These are phyloP conservation scores for Byssothecium circinans DNA, from an alignment of 2,329 filamentous ascomycete species.

Conservation along the genomic window DNA sequence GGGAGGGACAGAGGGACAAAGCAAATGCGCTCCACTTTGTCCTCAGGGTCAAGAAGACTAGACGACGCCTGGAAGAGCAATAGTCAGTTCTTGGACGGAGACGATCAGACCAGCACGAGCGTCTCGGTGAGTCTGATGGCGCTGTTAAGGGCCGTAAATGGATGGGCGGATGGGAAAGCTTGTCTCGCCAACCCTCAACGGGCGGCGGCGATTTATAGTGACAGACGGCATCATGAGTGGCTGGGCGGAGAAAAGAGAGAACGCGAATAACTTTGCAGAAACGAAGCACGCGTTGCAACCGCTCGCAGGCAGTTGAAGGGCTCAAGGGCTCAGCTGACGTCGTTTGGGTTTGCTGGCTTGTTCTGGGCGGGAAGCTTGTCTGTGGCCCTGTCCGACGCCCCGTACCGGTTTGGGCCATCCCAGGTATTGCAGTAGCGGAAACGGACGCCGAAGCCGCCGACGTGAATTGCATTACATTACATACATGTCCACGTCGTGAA, in stretches of 20 bases:
- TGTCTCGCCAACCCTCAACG: background rate
- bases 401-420: background rate
- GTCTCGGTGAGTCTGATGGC: too few species aligned
- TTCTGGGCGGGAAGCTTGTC: background rate
- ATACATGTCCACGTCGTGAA: background rate
- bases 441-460: background rate
- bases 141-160: too few species aligned
- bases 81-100: too few species aligned
- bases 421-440: background rate
- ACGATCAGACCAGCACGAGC: too few species aligned
- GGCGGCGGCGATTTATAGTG: background rate
- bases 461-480: background rate
- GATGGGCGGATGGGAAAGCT: background rate
- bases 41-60: background rate
- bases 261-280: slow-evolving; percentile 17
- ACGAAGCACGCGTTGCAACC: slow-evolving; percentile 12
- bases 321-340: slow-evolving; percentile 7
- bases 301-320: background rate
- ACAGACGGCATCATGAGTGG: background rate
- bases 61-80: background rate
- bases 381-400: too few species aligned
- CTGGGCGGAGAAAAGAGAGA: too few species aligned
- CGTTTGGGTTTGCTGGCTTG: background rate
- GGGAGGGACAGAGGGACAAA: background rate
- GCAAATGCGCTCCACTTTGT: background rate